These are phyloP conservation scores for Leccinum disarticulatum DNA, from an alignment of 768 basidiomycete species.

Conservation along the genomic window DNA sequence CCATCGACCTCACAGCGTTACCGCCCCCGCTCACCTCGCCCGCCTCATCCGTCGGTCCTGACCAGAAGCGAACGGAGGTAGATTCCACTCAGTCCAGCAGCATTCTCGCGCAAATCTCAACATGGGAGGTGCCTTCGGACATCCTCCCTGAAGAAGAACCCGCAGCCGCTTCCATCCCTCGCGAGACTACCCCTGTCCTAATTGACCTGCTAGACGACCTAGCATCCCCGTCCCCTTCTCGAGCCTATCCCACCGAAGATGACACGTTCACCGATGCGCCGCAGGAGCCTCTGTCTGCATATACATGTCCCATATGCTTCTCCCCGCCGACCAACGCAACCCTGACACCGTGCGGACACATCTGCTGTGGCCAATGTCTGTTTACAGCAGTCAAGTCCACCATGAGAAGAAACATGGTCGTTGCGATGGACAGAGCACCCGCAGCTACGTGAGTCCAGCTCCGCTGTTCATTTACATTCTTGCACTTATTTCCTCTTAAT, in stretches of 20 bases:
- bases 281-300: slow-evolving; percentile 49
- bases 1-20: slow-evolving; percentile 11
- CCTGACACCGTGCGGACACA: slow-evolving; percentile 77
- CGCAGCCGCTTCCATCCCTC: neutral
- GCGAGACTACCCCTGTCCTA: neutral
- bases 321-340: slow-evolving; percentile 72
- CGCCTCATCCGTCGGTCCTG: neutral
- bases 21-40: neutral
- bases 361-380: slow-evolving; percentile 75
- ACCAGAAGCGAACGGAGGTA: slow-evolving; percentile 14
- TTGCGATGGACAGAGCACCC: slow-evolving; percentile 32
- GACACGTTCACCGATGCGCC: neutral
- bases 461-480: neutral
- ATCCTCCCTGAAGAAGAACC: slow-evolving; percentile 1
- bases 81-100: neutral
- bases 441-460: slow-evolving; percentile 38
- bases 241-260: neutral
- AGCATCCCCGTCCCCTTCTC: neutral
- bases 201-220: neutral
- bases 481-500: neutral
- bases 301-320: slow-evolving; percentile 81
- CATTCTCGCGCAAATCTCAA: slow-evolving; percentile 16
- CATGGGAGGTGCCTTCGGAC: slow-evolving; percentile 22
- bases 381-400: slow-evolving; percentile 70
- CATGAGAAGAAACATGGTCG: slow-evolving; percentile 45